Base-by-base conservation (phyloP, 2,329 filamentous ascomycete species). In the Claviceps digitariae region DNA sequence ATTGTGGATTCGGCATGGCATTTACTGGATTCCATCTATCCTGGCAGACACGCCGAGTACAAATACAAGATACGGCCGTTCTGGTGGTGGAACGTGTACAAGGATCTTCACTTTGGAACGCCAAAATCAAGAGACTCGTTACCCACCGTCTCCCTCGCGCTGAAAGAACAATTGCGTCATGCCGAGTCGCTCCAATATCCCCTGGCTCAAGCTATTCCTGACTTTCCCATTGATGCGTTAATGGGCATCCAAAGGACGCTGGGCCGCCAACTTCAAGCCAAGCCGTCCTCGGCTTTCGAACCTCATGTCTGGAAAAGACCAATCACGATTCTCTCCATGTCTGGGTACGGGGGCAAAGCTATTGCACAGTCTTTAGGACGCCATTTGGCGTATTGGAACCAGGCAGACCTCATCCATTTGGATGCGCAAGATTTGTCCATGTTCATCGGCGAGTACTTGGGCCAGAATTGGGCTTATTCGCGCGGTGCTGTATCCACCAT, bases 351-450 rank as follows among this genome's bases (percentile, higher is more conserved):
- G 12, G 70, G 70, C 1, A 67, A 64, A 43, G 63, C 66, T 1
- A 65, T 72, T 53, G 61, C 67, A n/a, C 60, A 68, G 51, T 63
- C 67, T 17, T 70, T 87, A n/a, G 77, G 90, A 2, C 74, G 79
- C 55, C 75, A 79, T 50, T 70, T 85, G 45, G 85, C 86, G 0
- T 69, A 71, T 13, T 74, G 81, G 36, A 69, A 86, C 6, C 71
- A 70, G 7, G 83, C 86, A 3, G 82, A 91, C 58, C 62, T 91
- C 3, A 69, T 93, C 34, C 76, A 79, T 21, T 64, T 94, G 12
- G 79, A 83, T 61, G 81, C 87, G 1, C 78, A 83, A 57, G 83
- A 86, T 61, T 69, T 94, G 52, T 84, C 84, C 3, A 75, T 83
- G 50, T 71, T 93, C 27, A 75, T 84, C 0, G 84, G 83, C 2